Evolutionary conservation across 75 land plant genomes (phyloP), one percentile per base, ranked within the genome.

Genomic region (Pinus tabuliformis): DNA sequence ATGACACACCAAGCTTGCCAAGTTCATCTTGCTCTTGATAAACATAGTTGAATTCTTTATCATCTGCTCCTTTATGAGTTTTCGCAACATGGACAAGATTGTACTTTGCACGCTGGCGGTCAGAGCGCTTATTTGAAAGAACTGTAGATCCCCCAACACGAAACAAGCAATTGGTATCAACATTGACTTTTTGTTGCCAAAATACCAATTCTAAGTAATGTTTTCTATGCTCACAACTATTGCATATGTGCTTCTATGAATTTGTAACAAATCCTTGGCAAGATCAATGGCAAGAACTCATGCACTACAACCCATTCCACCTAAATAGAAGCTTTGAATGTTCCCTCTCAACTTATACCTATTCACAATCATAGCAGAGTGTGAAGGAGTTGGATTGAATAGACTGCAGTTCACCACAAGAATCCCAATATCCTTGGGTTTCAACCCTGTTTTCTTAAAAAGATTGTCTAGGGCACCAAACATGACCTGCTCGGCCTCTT

Each of bases 231-330:
- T 90, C 49, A 92, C 83, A 15, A 90, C 89, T 60, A 92, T 76
- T 20, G 95, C 95, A 78, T 90, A 86, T 0, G 95, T 81, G 75
- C 80, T 81, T 42, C 85, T 78, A 77, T 92, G 88, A 17, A 88
- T 88, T 83, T 90, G 92, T 16, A 90, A 80, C 56, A 90, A 80
- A 77, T 90, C 82, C 76, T 85, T 87, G 24, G 92, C 92, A 70
- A 90, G 89, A 87, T 90, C 92, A 56, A 87, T 83, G 16, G 89
- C 73, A 33, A 90, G 85, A 52, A 90, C 82, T 22, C 92, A 90
- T 16, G 92, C 92, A 73, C 92, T 90, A 65, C 92, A 90, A 45
- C 92, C 92, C 92, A 90, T 90, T 4, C 92, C 92, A 59, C 92
- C 92, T 5, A 90, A 76, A 65, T 90, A 88, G 73, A 75, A 90